These are phyloP conservation scores for Rhytidiadelphus loreus DNA, from an alignment of 225 moss, liverwort and hornwort species.

Conservation along the genomic window DNA sequence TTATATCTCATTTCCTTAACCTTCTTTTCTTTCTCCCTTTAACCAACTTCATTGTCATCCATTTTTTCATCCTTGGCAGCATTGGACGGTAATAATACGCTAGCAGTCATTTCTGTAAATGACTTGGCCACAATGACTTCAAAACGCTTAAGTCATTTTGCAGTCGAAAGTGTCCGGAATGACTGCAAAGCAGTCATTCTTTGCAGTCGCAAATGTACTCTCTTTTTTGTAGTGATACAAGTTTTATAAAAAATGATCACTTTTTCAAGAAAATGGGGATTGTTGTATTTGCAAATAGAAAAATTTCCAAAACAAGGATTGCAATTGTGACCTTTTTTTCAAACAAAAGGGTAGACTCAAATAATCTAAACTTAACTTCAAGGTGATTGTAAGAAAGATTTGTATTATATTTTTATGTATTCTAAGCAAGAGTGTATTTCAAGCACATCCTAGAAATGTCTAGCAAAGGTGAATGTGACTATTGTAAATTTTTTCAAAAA, in stretches of 20 bases:
- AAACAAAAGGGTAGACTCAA: neutral
- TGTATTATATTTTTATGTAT: neutral
- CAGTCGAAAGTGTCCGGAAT: too few relatives aligned
- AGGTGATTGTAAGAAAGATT: neutral
- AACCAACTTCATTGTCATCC: too few relatives aligned
- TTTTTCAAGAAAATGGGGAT: neutral
- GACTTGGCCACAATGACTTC: too few relatives aligned
- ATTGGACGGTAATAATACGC: too few relatives aligned
- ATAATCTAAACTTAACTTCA: neutral
- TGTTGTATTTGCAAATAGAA: neutral
- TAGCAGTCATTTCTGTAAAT: too few relatives aligned
- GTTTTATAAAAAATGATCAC: neutral
- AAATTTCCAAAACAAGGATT: neutral
- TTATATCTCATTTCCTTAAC: too few relatives aligned
- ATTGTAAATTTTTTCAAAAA: neutral
- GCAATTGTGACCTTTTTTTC: neutral
- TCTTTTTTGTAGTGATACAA: too few relatives aligned
- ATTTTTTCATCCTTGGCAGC: too few relatives aligned
- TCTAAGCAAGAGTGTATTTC: accelerated
- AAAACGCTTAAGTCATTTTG: too few relatives aligned
- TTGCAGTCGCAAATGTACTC: too few relatives aligned
- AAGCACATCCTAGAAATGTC: neutral
- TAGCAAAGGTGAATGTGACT: neutral
- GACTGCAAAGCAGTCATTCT: too few relatives aligned
- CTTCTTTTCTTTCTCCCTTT: too few relatives aligned